These are phyloP conservation scores for Leccinum aurantiacum DNA, from an alignment of 768 basidiomycete species.

Conservation along the genomic window DNA sequence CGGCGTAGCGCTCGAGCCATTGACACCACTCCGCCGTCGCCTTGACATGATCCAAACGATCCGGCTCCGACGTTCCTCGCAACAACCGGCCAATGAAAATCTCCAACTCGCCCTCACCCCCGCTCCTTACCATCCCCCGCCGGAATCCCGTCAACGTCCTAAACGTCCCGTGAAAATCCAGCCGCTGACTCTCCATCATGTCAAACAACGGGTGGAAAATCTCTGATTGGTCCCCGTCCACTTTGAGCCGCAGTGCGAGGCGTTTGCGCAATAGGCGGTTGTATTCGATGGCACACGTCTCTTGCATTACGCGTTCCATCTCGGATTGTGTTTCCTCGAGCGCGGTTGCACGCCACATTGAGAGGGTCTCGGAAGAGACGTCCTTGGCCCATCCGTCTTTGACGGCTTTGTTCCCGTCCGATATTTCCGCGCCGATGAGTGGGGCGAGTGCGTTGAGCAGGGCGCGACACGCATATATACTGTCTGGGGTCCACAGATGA, in stretches of 20 bases:
- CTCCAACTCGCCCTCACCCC: slow-evolving; percentile 29
- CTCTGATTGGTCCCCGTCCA: slow-evolving; percentile 55
- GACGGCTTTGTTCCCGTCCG: slow-evolving; percentile 47
- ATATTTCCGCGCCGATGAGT: slow-evolving; percentile 80
- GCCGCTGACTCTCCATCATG: slow-evolving; percentile 64
- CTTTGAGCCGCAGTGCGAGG: slow-evolving; percentile 65
- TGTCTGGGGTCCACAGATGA: slow-evolving; percentile 28
- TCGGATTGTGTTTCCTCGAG: slow-evolving; percentile 54
- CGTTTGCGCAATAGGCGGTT: slow-evolving; percentile 73
- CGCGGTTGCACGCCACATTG: slow-evolving; percentile 62
- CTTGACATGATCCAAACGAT: slow-evolving; percentile 40
- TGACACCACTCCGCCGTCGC: slow-evolving; percentile 53
- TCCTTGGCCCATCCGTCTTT: slow-evolving; percentile 63
- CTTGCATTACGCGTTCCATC: slow-evolving; percentile 59
- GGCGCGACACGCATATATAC: slow-evolving; percentile 76
- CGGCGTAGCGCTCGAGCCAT: slow-evolving; percentile 67
- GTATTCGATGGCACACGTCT: slow-evolving; percentile 64
- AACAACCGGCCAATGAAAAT: slow-evolving; percentile 47
- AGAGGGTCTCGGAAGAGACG: slow-evolving; percentile 50
- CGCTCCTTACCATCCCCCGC: slow-evolving; percentile 35
- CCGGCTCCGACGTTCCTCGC: slow-evolving; percentile 45
- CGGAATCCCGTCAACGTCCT: slow-evolving; percentile 67
- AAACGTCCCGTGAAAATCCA: slow-evolving; percentile 92
- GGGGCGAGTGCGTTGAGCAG: slow-evolving; percentile 79
- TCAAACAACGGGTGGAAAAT: slow-evolving; percentile 71